A percentile compares a stretch with the other conserved stretches of the same genome.
These are phyloP conservation scores for Podospora conica DNA, from an alignment of 495 filamentous ascomycete species.

Conservation along the genomic window DNA sequence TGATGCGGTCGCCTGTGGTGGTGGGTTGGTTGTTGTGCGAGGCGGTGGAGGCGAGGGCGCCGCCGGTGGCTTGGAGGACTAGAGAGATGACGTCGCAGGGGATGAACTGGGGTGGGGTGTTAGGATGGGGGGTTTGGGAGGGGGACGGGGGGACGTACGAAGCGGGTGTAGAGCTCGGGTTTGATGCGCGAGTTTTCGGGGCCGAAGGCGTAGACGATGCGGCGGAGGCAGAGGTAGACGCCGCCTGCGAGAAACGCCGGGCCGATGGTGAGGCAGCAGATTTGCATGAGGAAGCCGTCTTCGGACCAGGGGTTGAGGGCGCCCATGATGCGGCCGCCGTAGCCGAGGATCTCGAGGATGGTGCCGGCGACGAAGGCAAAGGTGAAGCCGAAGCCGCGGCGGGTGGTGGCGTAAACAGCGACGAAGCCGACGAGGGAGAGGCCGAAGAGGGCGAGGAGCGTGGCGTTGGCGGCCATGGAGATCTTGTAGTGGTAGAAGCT, in stretches of 20 bases:
- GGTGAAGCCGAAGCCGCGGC: conserved; percentile 34
- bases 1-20: conserved; percentile 52
- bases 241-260: conserved; percentile 59
- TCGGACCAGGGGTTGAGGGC: conserved; percentile 37
- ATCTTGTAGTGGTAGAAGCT: conserved; percentile 41
- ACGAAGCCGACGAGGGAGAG: conserved; percentile 37
- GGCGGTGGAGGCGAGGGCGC: conserved; percentile 50
- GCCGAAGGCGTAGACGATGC: conserved; percentile 55
- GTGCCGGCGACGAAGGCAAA: conserved; percentile 37
- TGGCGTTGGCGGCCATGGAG: conserved; percentile 35
- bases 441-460: conserved; percentile 40
- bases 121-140: background rate
- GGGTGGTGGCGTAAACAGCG: conserved; percentile 31
- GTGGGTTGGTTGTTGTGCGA: conserved; percentile 30
- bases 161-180: conserved; percentile 47
- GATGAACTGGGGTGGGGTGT: conserved; percentile 41
- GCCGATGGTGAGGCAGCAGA: conserved; percentile 57
- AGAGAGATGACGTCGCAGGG: conserved; percentile 58
- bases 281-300: conserved; percentile 46
- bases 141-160: conserved; percentile 25
- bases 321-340: conserved; percentile 37
- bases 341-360: conserved; percentile 41
- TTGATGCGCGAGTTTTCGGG: conserved; percentile 54
- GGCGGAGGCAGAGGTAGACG: conserved; percentile 57
- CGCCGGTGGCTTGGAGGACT: conserved; percentile 56